phyloP scores from a whole-genome alignment of 352 stramenopile genomes.

The Thraustotheca clavata region DNA sequence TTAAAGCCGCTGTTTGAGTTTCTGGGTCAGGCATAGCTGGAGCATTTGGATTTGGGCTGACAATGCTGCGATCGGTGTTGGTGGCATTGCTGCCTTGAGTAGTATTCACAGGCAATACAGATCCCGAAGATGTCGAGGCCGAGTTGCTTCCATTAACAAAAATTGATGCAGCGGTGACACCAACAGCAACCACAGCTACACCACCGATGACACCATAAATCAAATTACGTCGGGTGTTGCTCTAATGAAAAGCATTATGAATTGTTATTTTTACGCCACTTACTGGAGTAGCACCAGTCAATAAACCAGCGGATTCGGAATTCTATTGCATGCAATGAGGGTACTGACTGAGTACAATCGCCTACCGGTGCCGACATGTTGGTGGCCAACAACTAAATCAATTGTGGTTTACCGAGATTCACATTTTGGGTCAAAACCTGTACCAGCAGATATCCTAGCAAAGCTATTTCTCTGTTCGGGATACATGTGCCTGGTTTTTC shows the following conservation, averaged over 20 bases:
- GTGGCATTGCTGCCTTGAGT: not conserved
- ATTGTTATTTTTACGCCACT: not conserved
- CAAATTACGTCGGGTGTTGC: not conserved
- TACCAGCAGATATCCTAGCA: too few relatives aligned
- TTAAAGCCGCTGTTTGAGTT: not conserved
- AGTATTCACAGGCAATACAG: not conserved
- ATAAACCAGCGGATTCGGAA: not conserved
- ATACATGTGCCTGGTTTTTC: too few relatives aligned
- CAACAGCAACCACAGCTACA: not conserved
- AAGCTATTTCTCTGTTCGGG: too few relatives aligned
- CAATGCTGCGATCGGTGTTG: not conserved
- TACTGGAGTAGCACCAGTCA: not conserved
- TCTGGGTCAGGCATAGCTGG: not conserved
- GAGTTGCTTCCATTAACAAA: not conserved
- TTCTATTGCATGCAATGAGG: too few relatives aligned
- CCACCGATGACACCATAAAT: not conserved
- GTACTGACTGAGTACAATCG: too few relatives aligned
- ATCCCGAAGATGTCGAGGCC: not conserved
- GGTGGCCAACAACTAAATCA: too few relatives aligned
- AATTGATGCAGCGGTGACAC: not conserved
- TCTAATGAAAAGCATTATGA: constrained; percentile 2
- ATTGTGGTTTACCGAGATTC: too few relatives aligned
- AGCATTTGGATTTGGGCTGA: not conserved
- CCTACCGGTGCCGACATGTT: too few relatives aligned
- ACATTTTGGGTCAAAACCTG: too few relatives aligned